These are phyloP conservation scores for Dactylonectria estremocensis DNA, from an alignment of 2,329 filamentous ascomycete genomes.

Conservation along the genomic window DNA sequence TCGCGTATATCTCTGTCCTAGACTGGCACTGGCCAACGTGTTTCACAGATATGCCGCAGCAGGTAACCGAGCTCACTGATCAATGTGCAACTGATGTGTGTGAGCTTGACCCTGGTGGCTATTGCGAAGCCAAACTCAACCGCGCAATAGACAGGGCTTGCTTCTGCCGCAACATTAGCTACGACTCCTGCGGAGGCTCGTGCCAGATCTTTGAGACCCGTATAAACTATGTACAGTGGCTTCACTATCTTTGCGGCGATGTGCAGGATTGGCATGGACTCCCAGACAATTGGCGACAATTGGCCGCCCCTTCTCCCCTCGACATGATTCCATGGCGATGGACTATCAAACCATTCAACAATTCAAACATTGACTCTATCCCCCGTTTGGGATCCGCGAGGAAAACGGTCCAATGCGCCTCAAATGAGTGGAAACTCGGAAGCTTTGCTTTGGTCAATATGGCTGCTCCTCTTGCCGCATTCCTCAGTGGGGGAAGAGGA, in stretches of 20 bases:
- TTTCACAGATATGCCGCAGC: slow-evolving; percentile 1
- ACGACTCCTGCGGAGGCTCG: slow-evolving; percentile 8
- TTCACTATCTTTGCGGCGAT: slow-evolving; percentile 9
- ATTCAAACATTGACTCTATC: background rate
- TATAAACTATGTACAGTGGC: slow-evolving; percentile 12
- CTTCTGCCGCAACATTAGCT: slow-evolving; percentile 11
- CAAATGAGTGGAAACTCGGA: background rate
- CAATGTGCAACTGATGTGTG: slow-evolving; percentile 15
- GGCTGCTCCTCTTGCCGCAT: slow-evolving; percentile 5
- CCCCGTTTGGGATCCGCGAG: accelerated
- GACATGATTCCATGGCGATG: slow-evolving; percentile 40
- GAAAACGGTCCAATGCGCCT: background rate
- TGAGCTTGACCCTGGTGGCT: slow-evolving; percentile 7
- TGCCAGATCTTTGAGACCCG: slow-evolving; percentile 6
- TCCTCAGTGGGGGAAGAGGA: background rate
- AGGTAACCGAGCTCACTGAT: background rate
- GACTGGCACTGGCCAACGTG: slow-evolving; percentile 17
- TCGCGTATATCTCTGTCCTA: slow-evolving; percentile 3
- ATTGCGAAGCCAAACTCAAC: slow-evolving; percentile 12
- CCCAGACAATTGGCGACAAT: slow-evolving; percentile 17
- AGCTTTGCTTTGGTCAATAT: slow-evolving; percentile 26
- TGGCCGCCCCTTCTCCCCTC: background rate
- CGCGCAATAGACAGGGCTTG: slow-evolving; percentile 6
- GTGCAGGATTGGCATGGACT: slow-evolving; percentile 15
- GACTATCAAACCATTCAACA: slow-evolving; percentile 8